These are phyloP conservation scores for Aegilops bicornis DNA, from an alignment of 176 grass and related monocot genomes.

Conservation along the genomic window DNA sequence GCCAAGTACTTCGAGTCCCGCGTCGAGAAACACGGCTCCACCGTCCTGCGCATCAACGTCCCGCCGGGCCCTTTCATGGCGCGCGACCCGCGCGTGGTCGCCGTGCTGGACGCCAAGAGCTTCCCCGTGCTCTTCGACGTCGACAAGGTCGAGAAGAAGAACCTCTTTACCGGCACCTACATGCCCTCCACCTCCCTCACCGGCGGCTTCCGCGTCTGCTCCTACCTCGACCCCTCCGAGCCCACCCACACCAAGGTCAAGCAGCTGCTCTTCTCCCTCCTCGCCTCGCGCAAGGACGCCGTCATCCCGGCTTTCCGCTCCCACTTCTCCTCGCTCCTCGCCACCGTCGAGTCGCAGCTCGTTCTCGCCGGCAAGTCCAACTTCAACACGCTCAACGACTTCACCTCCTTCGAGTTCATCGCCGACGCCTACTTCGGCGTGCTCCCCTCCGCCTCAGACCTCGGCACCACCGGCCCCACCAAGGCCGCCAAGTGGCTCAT, in stretches of 20 bases:
- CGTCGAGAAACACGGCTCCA: constrained; percentile 49
- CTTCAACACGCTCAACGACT: constrained; percentile 66
- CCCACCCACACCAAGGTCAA: constrained; percentile 55
- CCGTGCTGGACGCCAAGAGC: constrained; percentile 65
- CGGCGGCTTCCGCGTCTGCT: constrained; percentile 56
- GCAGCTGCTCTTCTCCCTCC: constrained; percentile 51
- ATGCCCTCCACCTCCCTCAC: constrained; percentile 56
- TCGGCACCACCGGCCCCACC: constrained; percentile 25
- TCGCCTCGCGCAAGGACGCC: constrained; percentile 51
- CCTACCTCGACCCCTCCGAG: constrained; percentile 75
- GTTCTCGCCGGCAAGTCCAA: constrained; percentile 29
- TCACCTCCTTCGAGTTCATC: constrained; percentile 57
- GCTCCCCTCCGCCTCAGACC: constrained; percentile 20
- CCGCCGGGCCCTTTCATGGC: constrained; percentile 57
- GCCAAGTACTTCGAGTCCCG: constrained; percentile 68
- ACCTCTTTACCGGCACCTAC: constrained; percentile 69
- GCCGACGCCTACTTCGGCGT: constrained; percentile 64
- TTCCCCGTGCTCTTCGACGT: constrained; percentile 69
- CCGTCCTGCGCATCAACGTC: constrained; percentile 60
- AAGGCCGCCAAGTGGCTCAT: constrained; percentile 57
- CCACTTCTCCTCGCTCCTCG: constrained; percentile 52
- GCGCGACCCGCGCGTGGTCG: constrained; percentile 48
- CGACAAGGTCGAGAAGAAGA: constrained; percentile 64
- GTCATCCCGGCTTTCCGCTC: constrained; percentile 48
- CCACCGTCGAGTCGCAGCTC: constrained; percentile 45